phyloP scores from a whole-genome alignment of 2,329 filamentous ascomycete genomes.

The Plenodomus tracheiphilus region DNA sequence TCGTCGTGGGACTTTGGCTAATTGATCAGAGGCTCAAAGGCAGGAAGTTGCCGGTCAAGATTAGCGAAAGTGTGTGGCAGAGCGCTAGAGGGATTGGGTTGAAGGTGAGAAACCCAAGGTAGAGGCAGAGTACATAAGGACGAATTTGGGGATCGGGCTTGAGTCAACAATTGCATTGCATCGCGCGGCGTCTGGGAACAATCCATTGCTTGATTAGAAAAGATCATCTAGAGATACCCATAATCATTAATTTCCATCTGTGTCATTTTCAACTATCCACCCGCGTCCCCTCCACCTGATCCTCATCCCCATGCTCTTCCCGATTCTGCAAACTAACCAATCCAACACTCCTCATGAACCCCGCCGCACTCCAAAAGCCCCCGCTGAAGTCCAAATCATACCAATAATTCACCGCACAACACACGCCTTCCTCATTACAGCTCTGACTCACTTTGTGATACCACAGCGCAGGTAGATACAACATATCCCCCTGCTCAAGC shows the following conservation, averaged over 20 bases:
- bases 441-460: slow-evolving; percentile 79
- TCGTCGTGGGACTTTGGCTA: slow-evolving; percentile 82
- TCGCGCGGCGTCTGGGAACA: slow-evolving; percentile 11
- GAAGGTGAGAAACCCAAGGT: slow-evolving; percentile 35
- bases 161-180: slow-evolving; percentile 10
- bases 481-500: slow-evolving; percentile 73
- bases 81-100: slow-evolving; percentile 60
- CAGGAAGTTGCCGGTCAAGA: slow-evolving; percentile 72
- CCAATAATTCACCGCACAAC: slow-evolving; percentile 83
- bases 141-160: too few relatives aligned
- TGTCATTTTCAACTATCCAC: background rate
- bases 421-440: slow-evolving; percentile 69
- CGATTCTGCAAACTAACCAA: slow-evolving; percentile 18
- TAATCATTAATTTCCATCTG: slow-evolving; percentile 10
- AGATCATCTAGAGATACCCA: slow-evolving; percentile 33
- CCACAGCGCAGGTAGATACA: slow-evolving; percentile 83
- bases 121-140: background rate
- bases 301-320: background rate
- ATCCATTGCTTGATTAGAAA: slow-evolving; percentile 10
- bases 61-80: slow-evolving; percentile 75
- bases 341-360: slow-evolving; percentile 52
- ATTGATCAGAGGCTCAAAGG: slow-evolving; percentile 81
- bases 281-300: background rate
- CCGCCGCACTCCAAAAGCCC: slow-evolving; percentile 64
- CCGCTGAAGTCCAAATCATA: slow-evolving; percentile 80